These are phyloP conservation scores for Penicillium antarcticum DNA, from an alignment of 495 filamentous ascomycete species.

Conservation along the genomic window DNA sequence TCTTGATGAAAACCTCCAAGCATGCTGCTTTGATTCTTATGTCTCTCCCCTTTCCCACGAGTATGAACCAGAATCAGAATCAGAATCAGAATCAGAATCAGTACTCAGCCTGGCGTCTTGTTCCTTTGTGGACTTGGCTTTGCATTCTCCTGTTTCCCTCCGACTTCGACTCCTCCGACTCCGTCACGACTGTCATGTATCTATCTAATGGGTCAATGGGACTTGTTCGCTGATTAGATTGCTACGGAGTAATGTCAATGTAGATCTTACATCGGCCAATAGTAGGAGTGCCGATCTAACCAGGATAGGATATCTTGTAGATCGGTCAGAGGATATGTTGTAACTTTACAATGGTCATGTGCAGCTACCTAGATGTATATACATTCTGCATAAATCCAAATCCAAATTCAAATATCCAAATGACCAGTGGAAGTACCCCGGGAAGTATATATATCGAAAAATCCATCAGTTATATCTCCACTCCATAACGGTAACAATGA, in stretches of 20 bases:
- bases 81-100: neutral
- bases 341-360: no score
- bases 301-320: neutral
- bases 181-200: constrained; percentile 27
- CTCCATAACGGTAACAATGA: no score
- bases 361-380: no score
- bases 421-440: no score
- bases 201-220: constrained; percentile 36
- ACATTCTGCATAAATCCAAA: no score
- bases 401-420: no score
- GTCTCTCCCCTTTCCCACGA: constrained; percentile 5
- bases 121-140: constrained; percentile 8
- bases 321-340: no score
- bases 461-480: neutral
- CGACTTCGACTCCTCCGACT: constrained; percentile 3
- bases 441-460: neutral
- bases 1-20: constrained; percentile 29
- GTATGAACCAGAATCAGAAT: neutral
- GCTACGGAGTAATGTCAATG: neutral
- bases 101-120: constrained; percentile 2
- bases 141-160: constrained; percentile 4
- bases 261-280: no score
- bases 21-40: constrained; percentile 22
- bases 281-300: neutral
- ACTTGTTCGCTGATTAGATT: constrained; percentile 19